Evolutionary conservation across 331 rosid species (phyloP).

Genomic region (Cydonia oblonga): DNA sequence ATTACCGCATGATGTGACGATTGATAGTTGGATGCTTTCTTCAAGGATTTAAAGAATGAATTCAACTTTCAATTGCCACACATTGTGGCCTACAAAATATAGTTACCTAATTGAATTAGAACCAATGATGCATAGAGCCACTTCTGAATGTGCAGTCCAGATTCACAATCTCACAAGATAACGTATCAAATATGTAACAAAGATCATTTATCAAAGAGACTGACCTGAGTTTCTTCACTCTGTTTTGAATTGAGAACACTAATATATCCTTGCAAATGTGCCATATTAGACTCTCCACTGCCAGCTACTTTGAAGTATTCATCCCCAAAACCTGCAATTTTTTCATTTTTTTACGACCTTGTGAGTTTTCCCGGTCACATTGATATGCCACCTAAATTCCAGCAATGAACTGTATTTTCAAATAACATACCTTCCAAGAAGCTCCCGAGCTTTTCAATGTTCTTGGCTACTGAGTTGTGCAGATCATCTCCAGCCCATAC

Average conservation of each 20-base stretch:
- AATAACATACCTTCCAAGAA: constrained; percentile 25
- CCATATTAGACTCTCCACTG: constrained; percentile 4
- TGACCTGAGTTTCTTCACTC: constrained; percentile 31
- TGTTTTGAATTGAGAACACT: constrained; percentile 36
- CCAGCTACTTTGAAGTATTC: constrained; percentile 18
- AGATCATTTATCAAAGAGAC: not conserved
- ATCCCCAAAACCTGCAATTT: constrained; percentile 30
- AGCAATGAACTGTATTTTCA: not conserved
- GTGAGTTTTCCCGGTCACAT: not conserved
- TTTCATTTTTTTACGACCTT: not conserved
- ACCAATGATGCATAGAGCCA: too few species aligned
- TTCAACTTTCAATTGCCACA: too few species aligned
- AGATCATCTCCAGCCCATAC: constrained; percentile 54
- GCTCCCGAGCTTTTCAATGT: constrained; percentile 30
- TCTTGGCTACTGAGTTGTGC: constrained; percentile 25
- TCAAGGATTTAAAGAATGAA: too few species aligned
- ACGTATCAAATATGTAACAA: not conserved
- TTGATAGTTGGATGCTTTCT: too few species aligned
- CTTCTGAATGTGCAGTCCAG: not conserved
- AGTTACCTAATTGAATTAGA: too few species aligned
- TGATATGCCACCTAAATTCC: too few species aligned
- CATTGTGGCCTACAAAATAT: too few species aligned
- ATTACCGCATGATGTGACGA: too few species aligned
- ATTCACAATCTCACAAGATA: not conserved
- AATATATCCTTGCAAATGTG: constrained; percentile 19